A percentile compares a stretch with the other conserved stretches of the same genome.
Conservation (phyloP, 495 filamentous ascomycete species). For the Annulohypoxylon nitens region DNA sequence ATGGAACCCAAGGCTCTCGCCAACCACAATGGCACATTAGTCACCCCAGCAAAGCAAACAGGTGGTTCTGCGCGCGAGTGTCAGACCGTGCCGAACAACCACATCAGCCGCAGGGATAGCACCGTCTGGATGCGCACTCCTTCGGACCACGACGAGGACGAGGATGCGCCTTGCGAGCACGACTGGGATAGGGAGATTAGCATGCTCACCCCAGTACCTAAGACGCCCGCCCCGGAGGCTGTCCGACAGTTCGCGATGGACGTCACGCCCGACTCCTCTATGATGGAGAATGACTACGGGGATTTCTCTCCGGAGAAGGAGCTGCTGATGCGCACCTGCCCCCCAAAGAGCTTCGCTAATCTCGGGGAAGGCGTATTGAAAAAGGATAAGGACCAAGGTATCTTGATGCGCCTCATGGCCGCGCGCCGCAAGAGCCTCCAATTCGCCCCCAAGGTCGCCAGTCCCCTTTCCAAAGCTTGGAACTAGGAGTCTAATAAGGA, state of each 20-base stretch:
- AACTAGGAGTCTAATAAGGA: constrained; percentile 31
- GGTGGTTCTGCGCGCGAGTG: constrained; percentile 53
- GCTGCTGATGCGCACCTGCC: constrained; percentile 78
- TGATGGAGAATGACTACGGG: constrained; percentile 29
- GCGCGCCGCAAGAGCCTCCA: constrained; percentile 86
- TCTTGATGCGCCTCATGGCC: constrained; percentile 76
- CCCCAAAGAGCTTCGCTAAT: constrained; percentile 69
- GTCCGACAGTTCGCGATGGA: constrained; percentile 59
- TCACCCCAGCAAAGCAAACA: constrained; percentile 57
- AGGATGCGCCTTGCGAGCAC: constrained; percentile 53
- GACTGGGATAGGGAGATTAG: constrained; percentile 53
- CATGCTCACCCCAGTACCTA: constrained; percentile 64
- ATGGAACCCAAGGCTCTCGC: constrained; percentile 88
- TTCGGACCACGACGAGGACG: constrained; percentile 57
- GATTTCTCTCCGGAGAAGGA: constrained; percentile 51
- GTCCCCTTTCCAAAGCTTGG: constrained; percentile 73
- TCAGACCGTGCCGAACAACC: constrained; percentile 59
- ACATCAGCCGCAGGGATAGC: constrained; percentile 63
- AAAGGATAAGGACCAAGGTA: constrained; percentile 59
- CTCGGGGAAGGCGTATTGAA: constrained; percentile 53
- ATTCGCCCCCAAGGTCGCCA: constrained; percentile 81
- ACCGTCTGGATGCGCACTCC: constrained; percentile 64
- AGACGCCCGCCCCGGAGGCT: constrained; percentile 65
- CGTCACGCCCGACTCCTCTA: constrained; percentile 54
- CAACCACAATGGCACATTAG: constrained; percentile 76